Base-by-base conservation (phyloP, 352 stramenopile species). In the Globisporangium yorkense region DNA sequence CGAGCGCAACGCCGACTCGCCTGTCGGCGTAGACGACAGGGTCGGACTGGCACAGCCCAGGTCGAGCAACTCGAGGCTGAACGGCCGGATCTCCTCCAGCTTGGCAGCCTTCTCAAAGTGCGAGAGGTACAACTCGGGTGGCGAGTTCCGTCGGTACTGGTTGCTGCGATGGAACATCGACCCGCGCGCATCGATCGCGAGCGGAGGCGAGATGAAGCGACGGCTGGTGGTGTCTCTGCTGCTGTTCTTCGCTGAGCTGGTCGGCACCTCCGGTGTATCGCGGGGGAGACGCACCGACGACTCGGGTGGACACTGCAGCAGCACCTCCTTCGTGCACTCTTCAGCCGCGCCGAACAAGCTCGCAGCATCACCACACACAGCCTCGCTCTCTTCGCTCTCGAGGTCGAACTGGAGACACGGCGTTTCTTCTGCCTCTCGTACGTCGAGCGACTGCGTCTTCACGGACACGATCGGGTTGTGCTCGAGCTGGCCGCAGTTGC, bases 131-230 rank as follows among this genome's bases (percentile, higher is more conserved):
- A 88, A 47, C 56, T 89, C 82, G 2, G 80, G 75, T 0, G 79
- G 78, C 5, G 77, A 92, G 44, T 89, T 88, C 21, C 79, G 82
- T 45, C 82, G 74, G 45, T 79, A 70, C 53, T 74, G 61, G 43
- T 72, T 54, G 21, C 51, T 58, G 9, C 51, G 61, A 21, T 72
- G 62, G 13, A 74, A 66, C 21, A 74, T 62, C 1, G 66, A 61
- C 21, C 61, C 62, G 13, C 64, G 74, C 9, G 69, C 72, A 13
- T 70, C 68, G 13, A 68, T 76, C 2, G 81, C 73, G 33, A 89
- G 66, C 9, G 79, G 82, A 13, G 80, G 78, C 20, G 80, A 89
- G 18, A 87, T 74, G 52, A 77, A 76, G 2, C 51, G 57, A 0
- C 63, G 54, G 2, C 29, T 49, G 9, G 65, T 10, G 9, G 16